phyloP scores from a whole-genome alignment of 768 basidiomycete species.

The Boletus rufocinnamomeus region DNA sequence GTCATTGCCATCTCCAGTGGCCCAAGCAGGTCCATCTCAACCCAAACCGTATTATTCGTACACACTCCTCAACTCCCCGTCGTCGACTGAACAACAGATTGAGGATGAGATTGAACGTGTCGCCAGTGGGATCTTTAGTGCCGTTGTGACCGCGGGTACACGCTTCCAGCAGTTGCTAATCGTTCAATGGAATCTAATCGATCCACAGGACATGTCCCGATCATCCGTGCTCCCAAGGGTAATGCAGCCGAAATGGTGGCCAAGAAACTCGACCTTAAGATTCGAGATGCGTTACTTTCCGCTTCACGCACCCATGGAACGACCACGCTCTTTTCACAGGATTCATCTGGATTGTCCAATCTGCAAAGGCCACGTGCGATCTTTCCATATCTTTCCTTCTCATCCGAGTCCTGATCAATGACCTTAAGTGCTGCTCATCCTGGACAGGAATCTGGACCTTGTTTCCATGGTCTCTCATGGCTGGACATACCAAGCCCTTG shows the following conservation, averaged over 20 bases:
- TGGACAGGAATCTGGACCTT: conserved; percentile 94
- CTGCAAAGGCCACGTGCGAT: conserved; percentile 83
- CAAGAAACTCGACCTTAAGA: conserved; percentile 89
- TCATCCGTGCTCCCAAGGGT: conserved; percentile 91
- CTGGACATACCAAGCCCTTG: conserved; percentile 98
- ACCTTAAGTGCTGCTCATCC: conserved; percentile 77
- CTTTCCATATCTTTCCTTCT: background rate
- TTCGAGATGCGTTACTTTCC: conserved; percentile 80
- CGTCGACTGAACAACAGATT: conserved; percentile 86
- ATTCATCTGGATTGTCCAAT: conserved; percentile 79
- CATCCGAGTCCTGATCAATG: conserved; percentile 12
- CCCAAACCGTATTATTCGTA: conserved; percentile 63
- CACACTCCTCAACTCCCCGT: conserved; percentile 86
- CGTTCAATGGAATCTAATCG: background rate
- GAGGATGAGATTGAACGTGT: conserved; percentile 93
- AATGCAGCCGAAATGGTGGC: conserved; percentile 99
- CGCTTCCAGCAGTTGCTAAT: conserved; percentile 1
- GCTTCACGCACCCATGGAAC: conserved; percentile 61
- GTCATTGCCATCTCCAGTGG: conserved; percentile 43
- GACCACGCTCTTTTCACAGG: conserved; percentile 70
- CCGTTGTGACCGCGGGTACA: conserved; percentile 82
- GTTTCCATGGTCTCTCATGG: conserved; percentile 93
- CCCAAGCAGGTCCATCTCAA: conserved; percentile 38
- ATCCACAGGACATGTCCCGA: conserved; percentile 81
- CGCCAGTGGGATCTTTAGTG: conserved; percentile 88